Base-by-base conservation (phyloP, 306 rosid species). In the Coriaria nepalensis region DNA sequence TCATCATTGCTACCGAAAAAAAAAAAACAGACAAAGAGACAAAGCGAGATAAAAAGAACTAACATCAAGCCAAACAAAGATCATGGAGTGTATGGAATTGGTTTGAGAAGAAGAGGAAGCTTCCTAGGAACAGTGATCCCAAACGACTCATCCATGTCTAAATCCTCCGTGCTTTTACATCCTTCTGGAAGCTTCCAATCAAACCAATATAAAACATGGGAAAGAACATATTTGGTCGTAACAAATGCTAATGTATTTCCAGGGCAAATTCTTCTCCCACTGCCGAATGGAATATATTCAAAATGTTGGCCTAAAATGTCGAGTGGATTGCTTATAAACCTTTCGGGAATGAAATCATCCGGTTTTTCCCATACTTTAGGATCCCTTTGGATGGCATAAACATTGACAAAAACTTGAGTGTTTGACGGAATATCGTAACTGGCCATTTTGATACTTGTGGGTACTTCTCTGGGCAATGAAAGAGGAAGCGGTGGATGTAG, bases 81-180 rank as follows among this genome's bases (percentile, higher is more conserved):
- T n/a, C n/a, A n/a, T n/a, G n/a, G n/a, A n/a, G n/a, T n/a, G n/a
- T 40, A 57, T 55, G 40, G 40, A 5, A 37, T 37, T 37, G 40
- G 40, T 7, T 37, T 37, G 40, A 37, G 40, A 7, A 37, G 40
- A 37, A 37, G 40, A 37, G 40, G 40, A 7, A 37, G 40, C 40
- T 37, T 37, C 40, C 7, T 37, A 7, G 5, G 5, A 7, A 37
- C 40, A 37, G 7, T 7, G 40, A 37, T 7, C 40, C 40, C 40
- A 5, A 37, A 5, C 7, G 5, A 5, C 7, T 37, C 40, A 37
- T 5, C 5, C 40, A 37, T 37, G 40, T 37, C 40, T 7, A 37
- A 37, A 5, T 37, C 40, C 7, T 7, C 40, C 6, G 40, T 7
- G 7, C 5, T 7, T 7, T 5, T 37, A 37, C 7, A 5, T 7